Conservation (phyloP, 805 yeast species). For the Kazachstania bromeliacearum region DNA sequence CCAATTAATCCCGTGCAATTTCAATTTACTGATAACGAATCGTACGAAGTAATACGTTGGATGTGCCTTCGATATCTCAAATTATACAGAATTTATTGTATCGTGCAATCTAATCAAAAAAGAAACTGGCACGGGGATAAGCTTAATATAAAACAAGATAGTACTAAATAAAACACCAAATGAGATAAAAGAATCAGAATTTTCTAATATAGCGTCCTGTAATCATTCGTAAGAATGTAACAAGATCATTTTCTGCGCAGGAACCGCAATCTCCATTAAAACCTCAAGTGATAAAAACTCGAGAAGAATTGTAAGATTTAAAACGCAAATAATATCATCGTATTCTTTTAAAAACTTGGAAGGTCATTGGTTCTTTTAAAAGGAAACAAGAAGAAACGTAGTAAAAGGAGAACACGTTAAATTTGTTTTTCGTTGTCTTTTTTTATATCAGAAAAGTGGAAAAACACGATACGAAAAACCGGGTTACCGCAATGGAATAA, state of each 20-base stretch:
- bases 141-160: too few relatives aligned
- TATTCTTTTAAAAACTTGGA: constrained; percentile 33
- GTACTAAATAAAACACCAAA: background rate
- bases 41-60: too few relatives aligned
- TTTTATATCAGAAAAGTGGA: too few relatives aligned
- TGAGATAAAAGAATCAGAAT: constrained; percentile 29
- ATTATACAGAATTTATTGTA: background rate
- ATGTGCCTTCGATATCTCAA: background rate
- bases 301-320: constrained; percentile 30
- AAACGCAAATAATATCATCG: constrained; percentile 31
- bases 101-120: background rate
- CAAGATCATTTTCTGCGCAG: constrained; percentile 31
- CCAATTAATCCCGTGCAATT: too few relatives aligned
- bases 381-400: background rate
- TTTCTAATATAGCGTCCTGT: constrained; percentile 29
- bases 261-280: constrained; percentile 32
- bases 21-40: too few relatives aligned
- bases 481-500: too few relatives aligned
- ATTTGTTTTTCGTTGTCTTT: too few relatives aligned
- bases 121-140: too few relatives aligned
- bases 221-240: constrained; percentile 30
- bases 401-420: too few relatives aligned
- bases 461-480: too few relatives aligned
- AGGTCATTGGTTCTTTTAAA: constrained; percentile 26
- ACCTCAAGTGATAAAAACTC: constrained; percentile 19